phyloP scores from a whole-genome alignment of 495 filamentous ascomycete species.

The Mytilinidion resinicola region DNA sequence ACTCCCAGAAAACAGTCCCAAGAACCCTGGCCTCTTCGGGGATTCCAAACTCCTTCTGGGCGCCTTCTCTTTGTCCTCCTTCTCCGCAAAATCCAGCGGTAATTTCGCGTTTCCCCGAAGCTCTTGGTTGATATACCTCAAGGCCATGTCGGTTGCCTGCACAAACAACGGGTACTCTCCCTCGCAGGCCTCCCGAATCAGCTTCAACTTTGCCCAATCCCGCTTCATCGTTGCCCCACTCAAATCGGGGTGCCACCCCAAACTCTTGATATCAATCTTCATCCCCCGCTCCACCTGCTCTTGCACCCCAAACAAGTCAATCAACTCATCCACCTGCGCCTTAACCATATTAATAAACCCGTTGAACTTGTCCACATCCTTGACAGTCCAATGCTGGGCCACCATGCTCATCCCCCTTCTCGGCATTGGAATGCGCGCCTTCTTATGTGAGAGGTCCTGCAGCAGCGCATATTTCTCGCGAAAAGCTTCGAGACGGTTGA shows the following conservation, averaged over 20 bases:
- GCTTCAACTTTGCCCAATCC: constrained; percentile 30
- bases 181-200: constrained; percentile 26
- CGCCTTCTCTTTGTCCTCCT: neutral
- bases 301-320: constrained; percentile 29
- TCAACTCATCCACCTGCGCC: constrained; percentile 27
- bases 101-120: constrained; percentile 1
- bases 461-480: constrained; percentile 32
- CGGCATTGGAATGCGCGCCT: neutral
- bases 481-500: constrained; percentile 32
- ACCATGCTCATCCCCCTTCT: constrained; percentile 26
- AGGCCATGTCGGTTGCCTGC: constrained; percentile 15
- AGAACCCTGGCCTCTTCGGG: constrained; percentile 13
- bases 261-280: constrained; percentile 30
- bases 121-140: constrained; percentile 23
- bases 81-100: neutral
- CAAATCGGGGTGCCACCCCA: constrained; percentile 34
- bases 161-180: constrained; percentile 32
- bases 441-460: constrained; percentile 29
- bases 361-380: constrained; percentile 23
- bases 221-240: constrained; percentile 2
- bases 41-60: neutral
- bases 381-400: constrained; percentile 28
- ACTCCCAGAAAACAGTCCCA: constrained; percentile 9
- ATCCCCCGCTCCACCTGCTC: constrained; percentile 32
- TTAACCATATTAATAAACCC: constrained; percentile 26